Conservation (phyloP, 2,329 filamentous ascomycete genomes). For the Paradendryphiella salina region DNA sequence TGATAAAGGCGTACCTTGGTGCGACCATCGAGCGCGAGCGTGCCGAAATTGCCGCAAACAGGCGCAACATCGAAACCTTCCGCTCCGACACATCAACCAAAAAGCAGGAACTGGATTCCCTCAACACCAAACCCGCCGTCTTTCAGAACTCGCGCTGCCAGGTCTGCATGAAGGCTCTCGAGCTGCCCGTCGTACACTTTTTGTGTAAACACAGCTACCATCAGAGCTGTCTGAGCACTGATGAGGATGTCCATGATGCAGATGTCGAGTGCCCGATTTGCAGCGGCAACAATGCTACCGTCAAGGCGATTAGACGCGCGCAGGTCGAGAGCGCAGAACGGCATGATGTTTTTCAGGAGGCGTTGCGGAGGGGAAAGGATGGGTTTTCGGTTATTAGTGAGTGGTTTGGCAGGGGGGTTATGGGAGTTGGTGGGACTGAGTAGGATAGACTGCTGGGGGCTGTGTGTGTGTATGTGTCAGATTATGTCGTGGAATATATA, state of each 20-base stretch:
- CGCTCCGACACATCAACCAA: slow-evolving; percentile 81
- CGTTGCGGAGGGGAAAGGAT: slow-evolving; percentile 75
- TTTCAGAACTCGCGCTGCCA: slow-evolving; percentile 91
- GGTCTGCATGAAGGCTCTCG: slow-evolving; percentile 75
- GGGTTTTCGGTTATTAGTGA: slow-evolving; percentile 89
- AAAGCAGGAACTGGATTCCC: slow-evolving; percentile 73
- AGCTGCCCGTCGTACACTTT: slow-evolving; percentile 92
- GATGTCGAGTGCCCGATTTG: slow-evolving; percentile 85
- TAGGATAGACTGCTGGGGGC: slow-evolving; percentile 16
- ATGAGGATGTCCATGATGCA: slow-evolving; percentile 62
- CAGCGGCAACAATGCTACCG: slow-evolving; percentile 79
- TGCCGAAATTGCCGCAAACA: slow-evolving; percentile 81
- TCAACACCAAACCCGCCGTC: slow-evolving; percentile 77
- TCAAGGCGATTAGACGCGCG: slow-evolving; percentile 80
- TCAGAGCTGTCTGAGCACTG: slow-evolving; percentile 77
- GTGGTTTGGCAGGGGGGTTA: slow-evolving; percentile 93
- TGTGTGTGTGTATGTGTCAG: neutral
- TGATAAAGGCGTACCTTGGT: slow-evolving; percentile 90
- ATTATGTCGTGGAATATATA: no score
- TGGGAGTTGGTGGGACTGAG: slow-evolving; percentile 58
- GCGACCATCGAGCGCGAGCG: slow-evolving; percentile 87
- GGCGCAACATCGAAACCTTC: slow-evolving; percentile 80
- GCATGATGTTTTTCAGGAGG: slow-evolving; percentile 86
- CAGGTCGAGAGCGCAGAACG: slow-evolving; percentile 85
- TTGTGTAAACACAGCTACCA: slow-evolving; percentile 97